Evolutionary conservation across 2,329 filamentous ascomycete species (phyloP).

Genomic region (Fusarium sterilihyphosum): DNA sequence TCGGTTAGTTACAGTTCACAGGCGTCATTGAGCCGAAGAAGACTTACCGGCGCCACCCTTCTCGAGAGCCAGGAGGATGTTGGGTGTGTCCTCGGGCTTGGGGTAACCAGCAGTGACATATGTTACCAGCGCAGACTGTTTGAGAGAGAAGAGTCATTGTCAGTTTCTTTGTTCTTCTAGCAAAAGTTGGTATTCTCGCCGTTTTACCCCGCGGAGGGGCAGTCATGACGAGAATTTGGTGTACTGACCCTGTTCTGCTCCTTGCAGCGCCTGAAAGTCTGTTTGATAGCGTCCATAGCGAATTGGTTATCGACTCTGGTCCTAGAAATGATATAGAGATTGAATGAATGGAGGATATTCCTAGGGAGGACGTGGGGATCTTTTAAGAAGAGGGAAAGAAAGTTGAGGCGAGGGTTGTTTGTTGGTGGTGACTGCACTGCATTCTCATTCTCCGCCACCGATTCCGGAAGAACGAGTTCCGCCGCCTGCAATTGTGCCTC

Average conservation of each 20-base stretch:
- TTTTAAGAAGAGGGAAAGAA: slow-evolving; percentile 20
- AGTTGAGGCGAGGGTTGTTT: slow-evolving; percentile 9
- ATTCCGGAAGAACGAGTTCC: slow-evolving; percentile 46
- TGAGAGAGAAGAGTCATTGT: slow-evolving; percentile 17
- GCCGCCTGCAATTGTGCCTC: slow-evolving; percentile 34
- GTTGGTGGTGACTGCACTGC: slow-evolving; percentile 23
- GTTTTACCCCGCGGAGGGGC: slow-evolving; percentile 45
- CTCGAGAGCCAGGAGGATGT: slow-evolving; percentile 89
- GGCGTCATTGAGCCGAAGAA: not conserved
- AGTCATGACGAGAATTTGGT: slow-evolving; percentile 15
- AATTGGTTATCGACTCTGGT: slow-evolving; percentile 11
- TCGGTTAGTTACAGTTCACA: slow-evolving; percentile 17
- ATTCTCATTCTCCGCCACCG: slow-evolving; percentile 38
- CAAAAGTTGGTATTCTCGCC: slow-evolving; percentile 1
- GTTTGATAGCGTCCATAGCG: slow-evolving; percentile 66
- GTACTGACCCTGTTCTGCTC: slow-evolving; percentile 64
- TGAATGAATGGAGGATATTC: not conserved
- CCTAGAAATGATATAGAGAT: not conserved
- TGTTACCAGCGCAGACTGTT: slow-evolving; percentile 84
- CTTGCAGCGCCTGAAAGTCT: slow-evolving; percentile 70
- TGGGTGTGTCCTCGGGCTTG: slow-evolving; percentile 80
- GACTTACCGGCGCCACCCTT: slow-evolving; percentile 85
- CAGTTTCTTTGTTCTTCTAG: slow-evolving; percentile 22
- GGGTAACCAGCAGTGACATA: slow-evolving; percentile 98
- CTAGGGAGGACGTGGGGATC: slow-evolving; percentile 8